Base-by-base conservation (phyloP, 177 flowering plant genomes). In the Vitis hybrid region DNA sequence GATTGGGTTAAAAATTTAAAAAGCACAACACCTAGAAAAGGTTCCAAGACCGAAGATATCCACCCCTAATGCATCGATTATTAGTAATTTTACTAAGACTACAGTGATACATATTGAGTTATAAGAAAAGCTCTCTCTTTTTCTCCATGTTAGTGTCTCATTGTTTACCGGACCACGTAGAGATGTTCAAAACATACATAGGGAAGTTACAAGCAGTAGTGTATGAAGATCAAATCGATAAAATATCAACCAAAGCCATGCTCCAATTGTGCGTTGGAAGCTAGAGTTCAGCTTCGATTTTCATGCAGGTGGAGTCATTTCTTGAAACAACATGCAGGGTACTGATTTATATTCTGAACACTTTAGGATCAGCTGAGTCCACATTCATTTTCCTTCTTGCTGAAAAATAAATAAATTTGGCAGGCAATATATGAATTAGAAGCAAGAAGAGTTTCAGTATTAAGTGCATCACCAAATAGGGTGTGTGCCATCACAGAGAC, bases 401-500 rank as follows among this genome's bases (percentile, higher is more conserved):
- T 56, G 51, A 10, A 56, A n/a, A 23, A 23, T 23, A 40, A 50
- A 50, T 12, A 19, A 26, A 51, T 49, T 14, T 6, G 10, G 1
- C 40, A 15, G 57, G 65, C 78, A 89, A 66, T 87, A 9, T 78
- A 85, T 54, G 67, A 58, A 1, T 19, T 79, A 14, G 93, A 90
- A 52, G 93, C 83, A 18, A 70, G 86, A 65, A 86, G 73, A 69
- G 74, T 23, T 23, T 89, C 7, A 7, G 78, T 86, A 1, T 18
- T 80, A 1, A 60, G 84, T 23, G n/a, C 70, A 30, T 85, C 89
- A 17, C 82, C 26, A 23, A 0, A 56, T 80, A 3, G 93, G 90
- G 40, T 88, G 93, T 65, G 75, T 85, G 45, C 93, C 93, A 34
- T 72, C 79, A 3, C 85, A 85, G 59, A 83, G 87, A 72, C 81